phyloP scores from a whole-genome alignment of 2,329 filamentous ascomycete genomes.

The Ophiocordyceps camponoti-floridani region DNA sequence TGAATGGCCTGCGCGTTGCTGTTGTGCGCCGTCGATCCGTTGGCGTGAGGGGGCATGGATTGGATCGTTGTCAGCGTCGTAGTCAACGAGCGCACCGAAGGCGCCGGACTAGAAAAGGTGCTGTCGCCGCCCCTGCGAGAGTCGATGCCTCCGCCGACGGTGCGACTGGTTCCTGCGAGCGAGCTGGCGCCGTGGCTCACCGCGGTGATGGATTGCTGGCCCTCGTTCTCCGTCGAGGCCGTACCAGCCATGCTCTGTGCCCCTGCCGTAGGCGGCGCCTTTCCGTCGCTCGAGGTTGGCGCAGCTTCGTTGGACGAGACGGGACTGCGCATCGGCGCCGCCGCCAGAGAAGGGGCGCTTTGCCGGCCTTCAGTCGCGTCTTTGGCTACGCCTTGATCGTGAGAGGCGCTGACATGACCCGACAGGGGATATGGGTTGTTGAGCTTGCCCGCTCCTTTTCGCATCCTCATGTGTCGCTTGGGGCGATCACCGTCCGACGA shows the following conservation, averaged over 20 bases:
- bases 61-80: constrained; percentile 78
- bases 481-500: constrained; percentile 40
- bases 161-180: constrained; percentile 56
- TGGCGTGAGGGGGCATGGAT: constrained; percentile 44
- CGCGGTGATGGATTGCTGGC: constrained; percentile 53
- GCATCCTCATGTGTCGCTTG: constrained; percentile 27
- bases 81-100: constrained; percentile 62
- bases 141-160: constrained; percentile 46
- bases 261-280: constrained; percentile 38
- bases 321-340: constrained; percentile 32
- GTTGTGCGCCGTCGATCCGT: constrained; percentile 14
- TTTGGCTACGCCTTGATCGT: constrained; percentile 8
- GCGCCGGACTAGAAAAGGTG: constrained; percentile 69
- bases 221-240: constrained; percentile 67
- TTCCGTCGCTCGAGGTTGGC: constrained; percentile 41
- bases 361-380: constrained; percentile 11
- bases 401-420: constrained; percentile 29
- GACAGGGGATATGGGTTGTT: constrained; percentile 92
- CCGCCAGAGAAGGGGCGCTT: constrained; percentile 37
- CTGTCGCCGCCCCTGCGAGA: constrained; percentile 52
- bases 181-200: constrained; percentile 54
- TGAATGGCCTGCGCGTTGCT: constrained; percentile 33
- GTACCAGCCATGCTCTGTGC: constrained; percentile 63
- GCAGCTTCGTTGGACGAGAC: constrained; percentile 41
- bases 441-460: constrained; percentile 37